Evolutionary conservation across 108 stramenopile species (phyloP), one percentile per base, ranked within the genome.

Genomic region (Schizochytrium sp.): DNA sequence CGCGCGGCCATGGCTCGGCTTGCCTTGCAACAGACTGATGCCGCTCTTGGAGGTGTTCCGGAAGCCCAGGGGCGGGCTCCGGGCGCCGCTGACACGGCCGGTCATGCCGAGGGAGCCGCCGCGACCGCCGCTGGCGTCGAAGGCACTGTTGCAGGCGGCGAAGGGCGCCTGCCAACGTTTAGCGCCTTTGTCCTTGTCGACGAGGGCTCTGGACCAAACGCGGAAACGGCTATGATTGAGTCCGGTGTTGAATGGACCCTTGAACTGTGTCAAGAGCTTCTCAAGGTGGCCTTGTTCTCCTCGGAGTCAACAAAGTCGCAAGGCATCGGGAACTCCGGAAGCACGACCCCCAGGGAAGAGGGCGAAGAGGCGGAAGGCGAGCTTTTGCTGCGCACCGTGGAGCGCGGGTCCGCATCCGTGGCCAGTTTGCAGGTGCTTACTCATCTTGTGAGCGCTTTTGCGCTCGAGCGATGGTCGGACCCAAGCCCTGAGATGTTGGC

Each of bases 371-470:
- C 14, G 19, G 76, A 83, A 4, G 76, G 48, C 51, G 51, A 83
- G 3, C 45, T 53, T 34, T 25, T 83, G 19, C 28, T 53, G 19
- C 19, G 76, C 14, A 53, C 51, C n/a, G 76, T 83, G 19, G 76
- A 83, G 51, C 76, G 76, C n/a, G 76, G 76, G 25, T 83, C 76
- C n/a, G 76, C 76, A 6, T 12, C 76, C 8, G 51, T 83, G 12
- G 76, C 76, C 23, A 83, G 76, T 28, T 34, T 83, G 6, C 76
- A 83, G 51, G 76, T 83, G 4, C 76, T 83, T 6, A 83, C 76
- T 6, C 76, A 83, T 23, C 76, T 83, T 18, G 76, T 83, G n/a
- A 83, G 76, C 76, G 76, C 76, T 55, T 83, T 83, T 83, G 76
- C 76, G 48, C 76, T 83, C 23, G 76, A 83, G 48, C 45, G 76